A percentile compares a stretch with the other conserved stretches of the same genome.
Evolutionary conservation across 495 filamentous ascomycete genomes (phyloP).

Genomic region (Melanomma pulvis-pyrius): DNA sequence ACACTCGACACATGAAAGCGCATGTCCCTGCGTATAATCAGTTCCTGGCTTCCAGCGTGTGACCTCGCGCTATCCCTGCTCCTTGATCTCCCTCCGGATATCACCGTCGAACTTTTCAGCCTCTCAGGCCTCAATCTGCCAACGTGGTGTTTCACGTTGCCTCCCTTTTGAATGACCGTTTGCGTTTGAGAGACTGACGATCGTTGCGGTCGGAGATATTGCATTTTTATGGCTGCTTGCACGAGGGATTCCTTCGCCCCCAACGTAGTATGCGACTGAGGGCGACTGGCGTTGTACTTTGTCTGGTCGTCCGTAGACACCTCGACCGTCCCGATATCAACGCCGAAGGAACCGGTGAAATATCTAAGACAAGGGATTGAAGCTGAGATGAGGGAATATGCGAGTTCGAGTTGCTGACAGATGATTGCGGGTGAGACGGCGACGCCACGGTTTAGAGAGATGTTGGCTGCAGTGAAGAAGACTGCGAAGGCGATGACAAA

Average conservation of each 20-base stretch:
- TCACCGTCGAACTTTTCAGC: slow-evolving; percentile 1
- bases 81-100: neutral
- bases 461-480: slow-evolving; percentile 1
- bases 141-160: neutral
- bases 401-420: slow-evolving; percentile 17
- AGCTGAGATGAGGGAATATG: slow-evolving; percentile 28
- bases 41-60: slow-evolving; percentile 14
- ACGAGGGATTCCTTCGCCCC: neutral
- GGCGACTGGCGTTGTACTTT: neutral
- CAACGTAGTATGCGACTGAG: too few species aligned
- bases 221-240: neutral
- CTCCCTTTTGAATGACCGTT: neutral
- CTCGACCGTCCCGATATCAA: slow-evolving; percentile 4
- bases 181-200: neutral
- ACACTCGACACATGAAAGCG: slow-evolving; percentile 19
- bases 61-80: neutral
- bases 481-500: slow-evolving; percentile 10
- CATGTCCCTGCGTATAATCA: slow-evolving; percentile 29
- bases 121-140: slow-evolving; percentile 10
- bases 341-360: slow-evolving; percentile 24
- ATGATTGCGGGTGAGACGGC: slow-evolving; percentile 3
- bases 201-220: neutral
- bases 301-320: neutral
- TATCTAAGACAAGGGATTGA: slow-evolving; percentile 33
- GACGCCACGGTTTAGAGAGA: slow-evolving; percentile 10